These are phyloP conservation scores for Penicillium sp. DNA, from an alignment of 2,329 filamentous ascomycete species.

Conservation along the genomic window DNA sequence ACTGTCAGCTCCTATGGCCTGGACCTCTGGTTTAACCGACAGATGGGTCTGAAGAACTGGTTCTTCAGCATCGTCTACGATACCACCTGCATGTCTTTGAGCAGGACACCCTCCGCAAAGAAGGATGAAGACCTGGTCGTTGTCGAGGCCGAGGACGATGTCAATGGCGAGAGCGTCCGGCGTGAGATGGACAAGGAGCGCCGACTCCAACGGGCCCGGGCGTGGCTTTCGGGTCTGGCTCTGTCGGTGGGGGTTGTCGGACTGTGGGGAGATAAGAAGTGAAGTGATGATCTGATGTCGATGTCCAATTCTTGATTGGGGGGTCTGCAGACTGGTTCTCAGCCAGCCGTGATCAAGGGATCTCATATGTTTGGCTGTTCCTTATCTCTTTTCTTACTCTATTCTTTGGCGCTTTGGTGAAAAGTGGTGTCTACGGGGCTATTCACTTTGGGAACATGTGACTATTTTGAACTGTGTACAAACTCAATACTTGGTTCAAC, in stretches of 20 bases:
- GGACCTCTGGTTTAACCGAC: slow-evolving; percentile 73
- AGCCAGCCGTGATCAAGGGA: background rate
- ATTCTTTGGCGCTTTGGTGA: slow-evolving; percentile 6
- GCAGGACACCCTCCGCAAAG: slow-evolving; percentile 22
- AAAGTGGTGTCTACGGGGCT: slow-evolving; percentile 7
- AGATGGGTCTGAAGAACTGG: slow-evolving; percentile 53
- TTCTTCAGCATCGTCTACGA: slow-evolving; percentile 47
- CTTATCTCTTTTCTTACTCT: background rate
- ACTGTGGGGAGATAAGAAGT: slow-evolving; percentile 49
- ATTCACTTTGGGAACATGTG: background rate
- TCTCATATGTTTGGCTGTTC: background rate
- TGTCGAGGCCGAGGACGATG: slow-evolving; percentile 41
- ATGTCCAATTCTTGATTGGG: background rate
- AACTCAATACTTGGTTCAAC: background rate
- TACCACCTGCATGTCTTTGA: slow-evolving; percentile 24
- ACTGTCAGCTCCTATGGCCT: slow-evolving; percentile 53
- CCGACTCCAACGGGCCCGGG: slow-evolving; percentile 40
- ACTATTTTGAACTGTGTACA: background rate
- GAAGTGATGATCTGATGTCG: background rate
- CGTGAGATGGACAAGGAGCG: slow-evolving; percentile 47
- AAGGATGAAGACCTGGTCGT: slow-evolving; percentile 43
- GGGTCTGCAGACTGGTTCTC: background rate
- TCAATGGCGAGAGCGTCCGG: slow-evolving; percentile 51
- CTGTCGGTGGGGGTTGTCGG: slow-evolving; percentile 52
- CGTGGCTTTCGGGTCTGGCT: slow-evolving; percentile 44